Evolutionary conservation across 495 filamentous ascomycete genomes (phyloP).

Genomic region (Diplogelasinospora grovesii): DNA sequence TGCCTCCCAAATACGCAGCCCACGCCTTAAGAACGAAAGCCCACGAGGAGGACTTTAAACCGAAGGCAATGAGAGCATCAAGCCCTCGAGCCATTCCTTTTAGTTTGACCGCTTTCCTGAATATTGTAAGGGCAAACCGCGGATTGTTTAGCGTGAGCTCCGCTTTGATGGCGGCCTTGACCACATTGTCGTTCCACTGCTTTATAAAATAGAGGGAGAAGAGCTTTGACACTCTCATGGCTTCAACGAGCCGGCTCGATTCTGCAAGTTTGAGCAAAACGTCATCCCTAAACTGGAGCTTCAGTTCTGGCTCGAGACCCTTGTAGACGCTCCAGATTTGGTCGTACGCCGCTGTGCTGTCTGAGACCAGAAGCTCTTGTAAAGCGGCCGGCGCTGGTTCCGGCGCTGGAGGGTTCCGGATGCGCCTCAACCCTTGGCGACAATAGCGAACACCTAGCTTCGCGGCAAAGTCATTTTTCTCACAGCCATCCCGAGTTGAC

Average conservation of each 20-base stretch:
- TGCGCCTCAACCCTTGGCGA: too few relatives aligned
- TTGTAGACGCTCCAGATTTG: conserved; percentile 20
- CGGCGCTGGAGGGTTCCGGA: background rate
- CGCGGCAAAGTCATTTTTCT: too few relatives aligned
- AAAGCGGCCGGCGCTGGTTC: background rate
- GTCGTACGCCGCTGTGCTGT: conserved; percentile 13
- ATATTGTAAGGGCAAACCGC: conserved; percentile 13
- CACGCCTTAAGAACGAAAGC: conserved; percentile 15
- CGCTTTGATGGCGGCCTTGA: conserved; percentile 19
- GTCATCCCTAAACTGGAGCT: conserved; percentile 5
- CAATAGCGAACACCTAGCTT: too few relatives aligned
- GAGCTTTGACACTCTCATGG: conserved; percentile 17
- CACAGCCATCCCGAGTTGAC: too few relatives aligned
- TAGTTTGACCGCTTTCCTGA: conserved; percentile 11
- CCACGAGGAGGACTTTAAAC: conserved; percentile 18
- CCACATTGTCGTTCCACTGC: conserved; percentile 19
- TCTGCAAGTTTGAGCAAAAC: conserved; percentile 19
- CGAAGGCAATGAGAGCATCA: conserved; percentile 19
- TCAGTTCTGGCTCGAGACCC: conserved; percentile 10
- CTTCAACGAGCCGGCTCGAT: conserved; percentile 19
- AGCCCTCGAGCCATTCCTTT: conserved; percentile 12
- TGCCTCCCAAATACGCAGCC: too few relatives aligned
- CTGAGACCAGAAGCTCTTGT: conserved; percentile 1
- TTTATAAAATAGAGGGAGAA: conserved; percentile 10
- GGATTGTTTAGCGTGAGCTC: conserved; percentile 15